Evolutionary conservation across 192 early-diverging fungal species (phyloP).

Genomic region (Linnemannia hyalina): DNA sequence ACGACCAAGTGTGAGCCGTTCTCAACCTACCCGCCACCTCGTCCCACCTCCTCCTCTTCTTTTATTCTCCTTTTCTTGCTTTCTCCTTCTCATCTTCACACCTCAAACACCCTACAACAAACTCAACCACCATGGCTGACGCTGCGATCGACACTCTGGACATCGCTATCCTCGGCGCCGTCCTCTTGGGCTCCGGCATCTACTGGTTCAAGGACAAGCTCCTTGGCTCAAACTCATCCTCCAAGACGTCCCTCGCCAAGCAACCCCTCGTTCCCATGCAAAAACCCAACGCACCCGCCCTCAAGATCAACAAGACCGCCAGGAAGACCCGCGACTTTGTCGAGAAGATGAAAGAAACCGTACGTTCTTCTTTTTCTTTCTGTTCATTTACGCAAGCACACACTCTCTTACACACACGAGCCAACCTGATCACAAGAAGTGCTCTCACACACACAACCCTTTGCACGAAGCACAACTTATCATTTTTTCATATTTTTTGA

Average conservation of each 20-base stretch:
- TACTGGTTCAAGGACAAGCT: conserved; percentile 59
- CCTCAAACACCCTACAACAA: not conserved
- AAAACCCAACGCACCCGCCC: conserved; percentile 35
- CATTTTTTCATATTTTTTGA: not conserved
- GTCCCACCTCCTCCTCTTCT: not conserved
- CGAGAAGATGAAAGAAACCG: conserved; percentile 68
- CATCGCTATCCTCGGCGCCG: conserved; percentile 63
- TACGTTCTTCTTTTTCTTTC: conserved; percentile 22
- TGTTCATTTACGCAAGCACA: not conserved
- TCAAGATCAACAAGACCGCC: conserved; percentile 38
- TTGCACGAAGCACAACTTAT: conserved; percentile 5
- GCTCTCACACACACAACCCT: not conserved
- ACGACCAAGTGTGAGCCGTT: not conserved
- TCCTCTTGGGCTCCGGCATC: conserved; percentile 56
- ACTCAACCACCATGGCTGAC: conserved; percentile 29
- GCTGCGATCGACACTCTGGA: conserved; percentile 64
- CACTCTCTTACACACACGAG: not conserved
- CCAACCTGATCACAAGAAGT: not conserved
- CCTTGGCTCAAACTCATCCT: conserved; percentile 44
- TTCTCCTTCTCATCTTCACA: not conserved
- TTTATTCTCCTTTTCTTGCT: not conserved
- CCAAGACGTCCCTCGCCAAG: conserved; percentile 23
- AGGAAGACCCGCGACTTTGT: conserved; percentile 67
- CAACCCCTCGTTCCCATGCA: conserved; percentile 51
- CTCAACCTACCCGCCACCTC: not conserved